These are phyloP conservation scores for Eutypa lata DNA, from an alignment of 2,329 filamentous ascomycete genomes.

Conservation along the genomic window DNA sequence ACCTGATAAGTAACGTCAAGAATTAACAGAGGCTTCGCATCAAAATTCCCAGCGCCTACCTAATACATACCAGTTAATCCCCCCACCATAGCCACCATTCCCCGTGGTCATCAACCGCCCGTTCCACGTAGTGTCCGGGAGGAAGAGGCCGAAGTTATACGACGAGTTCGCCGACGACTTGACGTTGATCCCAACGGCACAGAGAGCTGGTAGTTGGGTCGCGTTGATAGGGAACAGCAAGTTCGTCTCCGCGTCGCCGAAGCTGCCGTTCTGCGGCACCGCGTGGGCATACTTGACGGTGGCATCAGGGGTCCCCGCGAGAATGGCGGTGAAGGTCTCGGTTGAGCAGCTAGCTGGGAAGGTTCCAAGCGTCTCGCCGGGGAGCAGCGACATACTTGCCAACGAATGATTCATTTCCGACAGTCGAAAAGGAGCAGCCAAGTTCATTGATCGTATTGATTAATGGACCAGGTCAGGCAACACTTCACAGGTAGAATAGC, in stretches of 20 bases:
- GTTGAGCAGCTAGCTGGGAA: conserved; percentile 17
- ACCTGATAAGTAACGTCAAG: conserved; percentile 15
- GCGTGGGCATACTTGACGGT: conserved; percentile 21
- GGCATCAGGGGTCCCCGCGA: conserved; percentile 14
- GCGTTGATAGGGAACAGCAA: conserved; percentile 20
- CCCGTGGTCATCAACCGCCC: conserved; percentile 24
- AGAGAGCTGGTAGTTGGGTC: conserved; percentile 25
- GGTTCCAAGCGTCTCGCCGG: conserved; percentile 8
- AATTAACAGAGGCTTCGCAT: no score
- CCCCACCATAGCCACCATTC: conserved; percentile 27
- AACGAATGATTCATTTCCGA: no score
- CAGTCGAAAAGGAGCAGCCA: no score
- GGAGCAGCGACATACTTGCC: conserved; percentile 4
- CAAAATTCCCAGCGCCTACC: no score
- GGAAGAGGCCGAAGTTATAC: conserved; percentile 28
- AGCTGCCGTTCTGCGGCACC: conserved; percentile 22
- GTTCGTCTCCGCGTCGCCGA: conserved; percentile 16
- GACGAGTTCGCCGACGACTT: conserved; percentile 25
- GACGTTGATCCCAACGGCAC: conserved; percentile 27
- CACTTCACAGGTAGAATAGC: no score
- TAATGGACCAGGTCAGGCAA: no score
- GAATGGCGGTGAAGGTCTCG: conserved; percentile 18
- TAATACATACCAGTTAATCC: conserved; percentile 27
- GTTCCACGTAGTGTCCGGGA: conserved; percentile 28
- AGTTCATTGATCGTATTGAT: no score